Evolutionary conservation across 371 early-diverging fungal species (phyloP).

Genomic region (Gilbertella persicaria): DNA sequence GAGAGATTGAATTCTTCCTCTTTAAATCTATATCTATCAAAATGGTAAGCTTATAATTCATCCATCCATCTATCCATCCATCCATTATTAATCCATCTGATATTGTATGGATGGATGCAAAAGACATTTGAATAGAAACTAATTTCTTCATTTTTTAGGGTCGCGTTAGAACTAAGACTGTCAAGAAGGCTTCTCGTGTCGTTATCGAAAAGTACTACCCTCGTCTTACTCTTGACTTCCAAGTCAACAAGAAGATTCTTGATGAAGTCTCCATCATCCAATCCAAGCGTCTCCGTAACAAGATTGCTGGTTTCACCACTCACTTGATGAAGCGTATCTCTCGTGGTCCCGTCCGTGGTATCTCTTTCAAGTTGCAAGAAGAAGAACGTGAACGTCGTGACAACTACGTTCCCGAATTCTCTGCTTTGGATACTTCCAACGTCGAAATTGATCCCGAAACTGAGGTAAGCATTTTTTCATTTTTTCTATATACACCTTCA

Average conservation of each 20-base stretch:
- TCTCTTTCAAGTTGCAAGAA: slow-evolving; percentile 99
- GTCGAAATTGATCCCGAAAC: slow-evolving; percentile 98
- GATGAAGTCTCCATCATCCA: slow-evolving; percentile 98
- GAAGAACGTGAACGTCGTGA: slow-evolving; percentile 99
- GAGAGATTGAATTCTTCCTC: slow-evolving; percentile 6
- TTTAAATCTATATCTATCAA: slow-evolving; percentile 18
- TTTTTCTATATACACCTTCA: slow-evolving; percentile 1
- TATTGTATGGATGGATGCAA: slow-evolving; percentile 8
- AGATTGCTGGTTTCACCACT: slow-evolving; percentile 99
- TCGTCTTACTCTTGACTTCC: slow-evolving; percentile 99
- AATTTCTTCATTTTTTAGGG: slow-evolving; percentile 15
- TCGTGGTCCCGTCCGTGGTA: slow-evolving; percentile 99
- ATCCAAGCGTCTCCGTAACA: slow-evolving; percentile 99
- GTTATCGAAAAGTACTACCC: slow-evolving; percentile 99
- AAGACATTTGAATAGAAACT: background rate
- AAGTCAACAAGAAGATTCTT: slow-evolving; percentile 99
- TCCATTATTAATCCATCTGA: background rate
- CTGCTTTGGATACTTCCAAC: slow-evolving; percentile 93
- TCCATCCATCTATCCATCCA: slow-evolving; percentile 6
- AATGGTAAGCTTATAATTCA: slow-evolving; percentile 14
- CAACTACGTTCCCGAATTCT: slow-evolving; percentile 99
- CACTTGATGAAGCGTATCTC: slow-evolving; percentile 99
- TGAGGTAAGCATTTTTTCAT: slow-evolving; percentile 44
- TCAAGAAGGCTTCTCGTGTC: slow-evolving; percentile 99
- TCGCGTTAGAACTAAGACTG: slow-evolving; percentile 92